phyloP scores from a whole-genome alignment of 495 filamentous ascomycete genomes.

The Cercophora scortea region DNA sequence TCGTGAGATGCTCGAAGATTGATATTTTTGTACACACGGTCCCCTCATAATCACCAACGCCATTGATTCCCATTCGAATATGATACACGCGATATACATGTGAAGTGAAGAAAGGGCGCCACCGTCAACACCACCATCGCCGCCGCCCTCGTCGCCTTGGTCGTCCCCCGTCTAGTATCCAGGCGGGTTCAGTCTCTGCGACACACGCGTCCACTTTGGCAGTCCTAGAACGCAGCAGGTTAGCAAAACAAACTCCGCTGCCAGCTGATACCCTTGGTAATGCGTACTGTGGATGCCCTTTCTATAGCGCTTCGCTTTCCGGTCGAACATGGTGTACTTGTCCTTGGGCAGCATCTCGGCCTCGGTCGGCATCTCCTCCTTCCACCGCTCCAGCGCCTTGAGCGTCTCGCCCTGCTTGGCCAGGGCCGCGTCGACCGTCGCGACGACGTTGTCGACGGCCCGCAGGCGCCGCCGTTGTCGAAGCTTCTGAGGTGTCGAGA shows the following conservation, averaged over 20 bases:
- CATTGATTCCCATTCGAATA: constrained; percentile 2
- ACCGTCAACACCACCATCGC: not conserved
- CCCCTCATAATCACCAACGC: not conserved
- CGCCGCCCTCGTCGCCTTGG: not conserved
- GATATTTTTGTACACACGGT: not conserved
- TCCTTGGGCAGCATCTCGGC: constrained; percentile 92
- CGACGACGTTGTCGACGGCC: constrained; percentile 75
- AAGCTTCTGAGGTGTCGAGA: constrained; percentile 82
- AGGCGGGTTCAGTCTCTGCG: constrained; percentile 85
- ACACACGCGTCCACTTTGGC: constrained; percentile 94
- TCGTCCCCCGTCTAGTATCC: constrained; percentile 58
- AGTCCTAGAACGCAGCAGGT: constrained; percentile 49
- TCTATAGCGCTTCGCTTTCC: constrained; percentile 89
- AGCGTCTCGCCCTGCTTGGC: constrained; percentile 58
- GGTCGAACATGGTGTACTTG: constrained; percentile 97
- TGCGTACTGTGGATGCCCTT: constrained; percentile 94
- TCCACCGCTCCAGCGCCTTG: constrained; percentile 79
- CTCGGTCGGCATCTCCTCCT: constrained; percentile 90
- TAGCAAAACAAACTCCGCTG: not conserved
- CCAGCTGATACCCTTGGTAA: not conserved
- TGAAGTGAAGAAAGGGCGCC: not conserved
- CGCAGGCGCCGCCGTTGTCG: constrained; percentile 82
- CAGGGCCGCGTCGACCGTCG: constrained; percentile 67
- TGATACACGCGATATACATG: constrained; percentile 20
- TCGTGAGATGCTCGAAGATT: not conserved